Percentiles rank a stretch among this genome's conserved stretches.
Conservation (phyloP, 306 rosid genomes). For the Ammopiptanthus mongolicus region DNA sequence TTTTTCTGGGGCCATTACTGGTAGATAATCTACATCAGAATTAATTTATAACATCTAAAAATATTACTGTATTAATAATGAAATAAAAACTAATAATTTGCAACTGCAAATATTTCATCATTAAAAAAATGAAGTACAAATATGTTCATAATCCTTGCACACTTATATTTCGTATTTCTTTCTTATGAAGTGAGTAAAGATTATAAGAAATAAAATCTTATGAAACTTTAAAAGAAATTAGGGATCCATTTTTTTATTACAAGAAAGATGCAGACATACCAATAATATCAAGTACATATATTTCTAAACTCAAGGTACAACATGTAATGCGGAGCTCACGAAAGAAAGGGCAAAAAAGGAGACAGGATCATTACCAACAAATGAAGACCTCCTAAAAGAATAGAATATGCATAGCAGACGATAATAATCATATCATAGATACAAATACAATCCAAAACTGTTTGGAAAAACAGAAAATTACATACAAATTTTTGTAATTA, state of each 20-base stretch:
- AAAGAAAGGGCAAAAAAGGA: background rate
- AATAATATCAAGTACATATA: background rate
- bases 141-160: no score
- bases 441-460: constrained; percentile 38
- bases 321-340: background rate
- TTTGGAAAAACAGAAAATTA: constrained; percentile 16
- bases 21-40: no score
- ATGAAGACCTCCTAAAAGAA: constrained; percentile 45
- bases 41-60: no score
- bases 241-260: background rate
- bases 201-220: no score
- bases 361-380: constrained; percentile 27
- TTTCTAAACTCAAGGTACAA: background rate
- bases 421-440: constrained; percentile 41
- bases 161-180: no score
- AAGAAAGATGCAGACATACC: background rate
- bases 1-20: no score
- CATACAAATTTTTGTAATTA: constrained; percentile 28
- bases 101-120: no score
- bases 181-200: no score
- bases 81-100: no score
- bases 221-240: background rate
- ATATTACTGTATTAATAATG: no score
- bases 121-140: background rate
- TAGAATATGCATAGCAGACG: constrained; percentile 43